These are phyloP conservation scores for Alnus glutinosa DNA, from an alignment of 306 rosid genomes.

Conservation along the genomic window DNA sequence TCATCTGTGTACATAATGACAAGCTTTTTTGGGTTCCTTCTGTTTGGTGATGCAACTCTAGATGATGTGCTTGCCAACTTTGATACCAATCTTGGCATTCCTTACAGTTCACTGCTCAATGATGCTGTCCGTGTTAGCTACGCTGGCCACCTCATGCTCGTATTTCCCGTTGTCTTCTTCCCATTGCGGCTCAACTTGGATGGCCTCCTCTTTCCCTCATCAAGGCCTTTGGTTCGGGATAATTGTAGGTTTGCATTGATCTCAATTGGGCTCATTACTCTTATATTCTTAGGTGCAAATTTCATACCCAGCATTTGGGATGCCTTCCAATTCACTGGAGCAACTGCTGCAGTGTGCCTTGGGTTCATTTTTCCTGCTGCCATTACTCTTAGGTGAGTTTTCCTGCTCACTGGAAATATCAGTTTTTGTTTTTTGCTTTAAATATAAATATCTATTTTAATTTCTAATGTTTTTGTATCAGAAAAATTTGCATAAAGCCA, in stretches of 20 bases:
- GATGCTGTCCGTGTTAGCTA: conserved; percentile 83
- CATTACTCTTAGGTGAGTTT: conserved; percentile 42
- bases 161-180: conserved; percentile 78
- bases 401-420: not conserved
- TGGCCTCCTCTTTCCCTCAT: conserved; percentile 65
- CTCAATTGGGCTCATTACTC: conserved; percentile 37
- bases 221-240: conserved; percentile 64
- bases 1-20: conserved; percentile 76
- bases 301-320: conserved; percentile 72
- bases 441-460: not conserved
- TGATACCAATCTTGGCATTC: conserved; percentile 80
- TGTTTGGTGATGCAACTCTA: conserved; percentile 81
- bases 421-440: not conserved
- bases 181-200: conserved; percentile 77
- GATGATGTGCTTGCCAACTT: conserved; percentile 89
- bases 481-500: not conserved
- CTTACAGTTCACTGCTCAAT: conserved; percentile 60
- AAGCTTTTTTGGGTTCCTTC: conserved; percentile 88
- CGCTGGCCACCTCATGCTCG: conserved; percentile 92
- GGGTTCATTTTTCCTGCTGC: conserved; percentile 52
- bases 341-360: conserved; percentile 52
- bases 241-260: conserved; percentile 62
- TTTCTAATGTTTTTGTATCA: not conserved
- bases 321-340: conserved; percentile 56
- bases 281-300: conserved; percentile 50